These are phyloP conservation scores for Daedaleopsis sinensis DNA, from an alignment of 768 basidiomycete genomes.

Conservation along the genomic window DNA sequence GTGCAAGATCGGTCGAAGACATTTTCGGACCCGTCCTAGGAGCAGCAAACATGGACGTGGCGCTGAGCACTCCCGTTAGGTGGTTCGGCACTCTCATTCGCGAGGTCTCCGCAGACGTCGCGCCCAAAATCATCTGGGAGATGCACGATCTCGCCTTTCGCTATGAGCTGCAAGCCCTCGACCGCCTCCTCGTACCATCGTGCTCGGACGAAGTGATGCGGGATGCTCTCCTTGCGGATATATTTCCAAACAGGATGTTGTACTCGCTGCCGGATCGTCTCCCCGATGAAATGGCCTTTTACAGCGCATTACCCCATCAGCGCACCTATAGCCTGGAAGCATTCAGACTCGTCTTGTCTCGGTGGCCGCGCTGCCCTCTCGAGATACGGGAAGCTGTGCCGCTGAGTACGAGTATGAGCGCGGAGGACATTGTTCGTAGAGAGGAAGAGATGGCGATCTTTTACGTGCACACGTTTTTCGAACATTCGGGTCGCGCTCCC, in stretches of 20 bases:
- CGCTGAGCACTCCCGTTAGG: neutral
- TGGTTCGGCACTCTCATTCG: neutral
- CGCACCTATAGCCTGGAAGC: too few species aligned
- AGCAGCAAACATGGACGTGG: neutral
- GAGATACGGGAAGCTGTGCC: neutral
- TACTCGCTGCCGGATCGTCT: too few species aligned
- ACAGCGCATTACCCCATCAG: too few species aligned
- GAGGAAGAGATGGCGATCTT: neutral
- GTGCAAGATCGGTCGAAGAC: too few species aligned
- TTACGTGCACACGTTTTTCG: neutral
- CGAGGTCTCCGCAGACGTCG: neutral
- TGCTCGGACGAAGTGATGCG: too few species aligned
- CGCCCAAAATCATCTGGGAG: conserved; percentile 1
- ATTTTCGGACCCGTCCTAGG: neutral
- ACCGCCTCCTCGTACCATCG: neutral
- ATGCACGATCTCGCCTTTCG: conserved; percentile 2
- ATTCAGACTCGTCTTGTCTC: too few species aligned
- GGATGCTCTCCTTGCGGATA: too few species aligned
- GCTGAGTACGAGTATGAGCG: too few species aligned
- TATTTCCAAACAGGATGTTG: too few species aligned
- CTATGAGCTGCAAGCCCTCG: neutral
- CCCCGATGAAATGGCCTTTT: too few species aligned
- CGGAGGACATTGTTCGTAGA: neutral
- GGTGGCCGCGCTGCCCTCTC: neutral
- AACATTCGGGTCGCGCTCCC: neutral